phyloP scores from a whole-genome alignment of 305 asterid genomes.

The Euphrasia arctica region DNA sequence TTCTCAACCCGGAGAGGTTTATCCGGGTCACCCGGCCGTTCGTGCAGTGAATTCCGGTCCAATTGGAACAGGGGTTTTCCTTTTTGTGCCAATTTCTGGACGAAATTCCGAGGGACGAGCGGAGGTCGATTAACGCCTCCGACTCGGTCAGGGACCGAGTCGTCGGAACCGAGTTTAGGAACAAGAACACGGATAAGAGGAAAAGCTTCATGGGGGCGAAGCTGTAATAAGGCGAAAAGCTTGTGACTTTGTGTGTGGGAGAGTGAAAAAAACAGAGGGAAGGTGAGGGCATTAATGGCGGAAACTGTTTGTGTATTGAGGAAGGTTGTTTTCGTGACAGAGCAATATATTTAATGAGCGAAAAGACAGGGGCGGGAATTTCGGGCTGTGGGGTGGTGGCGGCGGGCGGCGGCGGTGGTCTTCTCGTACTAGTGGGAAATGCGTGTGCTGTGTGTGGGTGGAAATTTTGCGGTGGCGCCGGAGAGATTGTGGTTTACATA shows the following conservation, averaged over 20 bases:
- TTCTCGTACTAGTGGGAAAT: background rate
- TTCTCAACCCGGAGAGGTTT: constrained; percentile 33
- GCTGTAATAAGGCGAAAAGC: background rate
- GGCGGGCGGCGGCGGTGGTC: background rate
- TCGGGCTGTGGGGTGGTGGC: background rate
- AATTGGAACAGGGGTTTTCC: constrained; percentile 40
- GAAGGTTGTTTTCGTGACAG: constrained; percentile 27
- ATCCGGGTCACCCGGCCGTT: constrained; percentile 38
- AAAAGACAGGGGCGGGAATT: constrained; percentile 22
- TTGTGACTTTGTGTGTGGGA: background rate
- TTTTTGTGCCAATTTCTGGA: constrained; percentile 42
- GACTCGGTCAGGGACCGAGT: constrained; percentile 42
- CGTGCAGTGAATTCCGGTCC: constrained; percentile 48
- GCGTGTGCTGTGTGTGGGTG: background rate
- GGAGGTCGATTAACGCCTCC: constrained; percentile 45
- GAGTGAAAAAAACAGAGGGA: constrained; percentile 20
- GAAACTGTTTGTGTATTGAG: constrained; percentile 20
- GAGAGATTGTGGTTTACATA: background rate
- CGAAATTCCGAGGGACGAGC: constrained; percentile 52
- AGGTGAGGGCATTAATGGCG: constrained; percentile 35
- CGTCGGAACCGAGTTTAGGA: constrained; percentile 27
- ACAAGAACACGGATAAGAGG: constrained; percentile 16
- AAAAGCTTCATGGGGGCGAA: constrained; percentile 28
- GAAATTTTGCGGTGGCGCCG: background rate
- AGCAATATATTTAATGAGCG: background rate